These are phyloP conservation scores for Sequoiadendron giganteum DNA, from an alignment of 75 land plant species.

Conservation along the genomic window DNA sequence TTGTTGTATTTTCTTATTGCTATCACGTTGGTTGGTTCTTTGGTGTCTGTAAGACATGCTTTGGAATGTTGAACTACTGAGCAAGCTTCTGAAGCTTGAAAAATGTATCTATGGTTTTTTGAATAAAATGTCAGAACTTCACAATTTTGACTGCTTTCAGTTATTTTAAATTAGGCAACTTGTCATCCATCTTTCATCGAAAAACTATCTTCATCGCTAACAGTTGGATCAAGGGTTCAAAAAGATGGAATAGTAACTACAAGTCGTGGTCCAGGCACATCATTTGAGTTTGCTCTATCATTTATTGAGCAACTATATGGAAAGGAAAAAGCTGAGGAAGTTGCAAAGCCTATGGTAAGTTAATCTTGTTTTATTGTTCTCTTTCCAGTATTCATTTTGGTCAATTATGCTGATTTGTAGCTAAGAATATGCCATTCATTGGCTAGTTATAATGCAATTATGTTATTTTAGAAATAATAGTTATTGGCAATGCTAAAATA, in stretches of 20 bases:
- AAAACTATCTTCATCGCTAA: slow-evolving; percentile 48
- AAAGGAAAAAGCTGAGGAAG: slow-evolving; percentile 71
- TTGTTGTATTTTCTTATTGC: neutral
- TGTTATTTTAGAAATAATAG: neutral
- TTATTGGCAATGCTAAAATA: neutral
- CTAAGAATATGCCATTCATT: neutral
- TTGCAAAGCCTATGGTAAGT: slow-evolving; percentile 72
- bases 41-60: neutral
- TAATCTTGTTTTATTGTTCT: neutral
- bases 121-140: neutral
- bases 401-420: neutral
- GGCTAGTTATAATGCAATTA: neutral
- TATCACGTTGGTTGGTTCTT: neutral
- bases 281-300: slow-evolving; percentile 79
- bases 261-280: slow-evolving; percentile 91
- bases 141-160: neutral
- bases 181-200: slow-evolving; percentile 84
- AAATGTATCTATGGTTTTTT: neutral
- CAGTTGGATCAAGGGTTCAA: slow-evolving; percentile 66
- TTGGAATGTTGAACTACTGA: neutral
- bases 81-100: neutral
- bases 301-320: slow-evolving; percentile 83
- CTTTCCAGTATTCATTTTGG: neutral
- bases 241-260: slow-evolving; percentile 74
- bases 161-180: slow-evolving; percentile 60